Conservation (phyloP, 306 rosid genomes). For the Vigna nakashimae region DNA sequence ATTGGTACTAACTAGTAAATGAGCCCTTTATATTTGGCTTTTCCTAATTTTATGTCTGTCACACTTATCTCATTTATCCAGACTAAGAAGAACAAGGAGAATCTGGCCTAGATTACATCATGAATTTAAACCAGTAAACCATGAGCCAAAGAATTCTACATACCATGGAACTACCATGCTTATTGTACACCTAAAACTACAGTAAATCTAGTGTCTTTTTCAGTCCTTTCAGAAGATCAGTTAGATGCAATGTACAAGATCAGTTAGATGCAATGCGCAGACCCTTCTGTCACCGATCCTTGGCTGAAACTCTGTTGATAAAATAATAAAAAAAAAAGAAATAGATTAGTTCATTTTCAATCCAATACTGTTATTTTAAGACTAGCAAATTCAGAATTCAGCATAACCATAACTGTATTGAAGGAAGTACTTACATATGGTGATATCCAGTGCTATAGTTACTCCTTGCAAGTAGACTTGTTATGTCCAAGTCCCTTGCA, state of each 20-base stretch:
- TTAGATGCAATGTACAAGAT: constrained; percentile 48
- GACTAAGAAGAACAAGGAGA: neutral
- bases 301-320: constrained; percentile 50
- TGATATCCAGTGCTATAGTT: constrained; percentile 38
- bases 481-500: constrained; percentile 98
- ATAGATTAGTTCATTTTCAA: constrained; percentile 33
- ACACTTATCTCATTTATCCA: neutral
- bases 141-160: constrained; percentile 39
- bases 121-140: constrained; percentile 39
- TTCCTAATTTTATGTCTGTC: neutral
- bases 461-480: constrained; percentile 91
- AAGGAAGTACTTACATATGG: constrained; percentile 49
- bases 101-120: constrained; percentile 2
- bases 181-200: constrained; percentile 32
- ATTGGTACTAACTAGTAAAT: neutral
- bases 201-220: constrained; percentile 13
- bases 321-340: constrained; percentile 2
- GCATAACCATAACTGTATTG: neutral
- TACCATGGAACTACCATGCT: constrained; percentile 34
- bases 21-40: neutral
- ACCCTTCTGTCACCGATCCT: constrained; percentile 43
- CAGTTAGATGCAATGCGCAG: constrained; percentile 50
- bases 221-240: constrained; percentile 44
- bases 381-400: constrained; percentile 18
- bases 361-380: constrained; percentile 3